These are phyloP conservation scores for Lepidium sativum DNA, from an alignment of 345 rosid genomes.

Conservation along the genomic window DNA sequence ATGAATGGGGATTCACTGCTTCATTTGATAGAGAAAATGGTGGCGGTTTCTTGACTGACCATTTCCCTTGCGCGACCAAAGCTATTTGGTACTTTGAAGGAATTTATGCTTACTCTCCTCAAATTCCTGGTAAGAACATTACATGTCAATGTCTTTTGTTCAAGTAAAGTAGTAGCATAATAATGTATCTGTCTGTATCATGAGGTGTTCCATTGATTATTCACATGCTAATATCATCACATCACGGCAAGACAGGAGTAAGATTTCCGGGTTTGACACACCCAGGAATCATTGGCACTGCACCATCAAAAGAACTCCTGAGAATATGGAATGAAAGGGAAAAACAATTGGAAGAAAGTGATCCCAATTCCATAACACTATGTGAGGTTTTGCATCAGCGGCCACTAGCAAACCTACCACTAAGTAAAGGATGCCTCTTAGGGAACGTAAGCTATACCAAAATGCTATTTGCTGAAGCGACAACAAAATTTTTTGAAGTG, in stretches of 20 bases:
- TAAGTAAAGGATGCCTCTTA: slow-evolving; percentile 60
- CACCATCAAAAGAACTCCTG: slow-evolving; percentile 76
- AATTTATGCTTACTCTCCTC: slow-evolving; percentile 82
- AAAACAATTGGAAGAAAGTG: slow-evolving; percentile 61
- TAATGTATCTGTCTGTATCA: background rate
- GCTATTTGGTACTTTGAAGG: slow-evolving; percentile 97
- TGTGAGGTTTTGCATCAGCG: slow-evolving; percentile 77
- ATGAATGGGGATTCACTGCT: slow-evolving; percentile 89
- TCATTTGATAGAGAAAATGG: slow-evolving; percentile 83
- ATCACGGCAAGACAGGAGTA: slow-evolving; percentile 41
- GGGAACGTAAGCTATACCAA: slow-evolving; percentile 41
- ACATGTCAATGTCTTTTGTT: background rate
- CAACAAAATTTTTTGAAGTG: background rate
- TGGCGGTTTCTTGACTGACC: slow-evolving; percentile 84
- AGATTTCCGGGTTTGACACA: slow-evolving; percentile 84
- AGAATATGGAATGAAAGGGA: slow-evolving; percentile 80
- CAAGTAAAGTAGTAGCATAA: background rate
- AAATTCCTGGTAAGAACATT: slow-evolving; percentile 53
- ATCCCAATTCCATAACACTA: slow-evolving; percentile 35
- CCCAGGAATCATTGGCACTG: slow-evolving; percentile 82
- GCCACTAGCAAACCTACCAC: slow-evolving; percentile 72
- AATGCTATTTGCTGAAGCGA: background rate
- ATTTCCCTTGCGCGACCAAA: slow-evolving; percentile 81
- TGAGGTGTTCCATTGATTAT: background rate
- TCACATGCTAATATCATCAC: background rate